Base-by-base conservation (phyloP, 805 yeast genomes). In the Tetrapisispora fleetii region DNA sequence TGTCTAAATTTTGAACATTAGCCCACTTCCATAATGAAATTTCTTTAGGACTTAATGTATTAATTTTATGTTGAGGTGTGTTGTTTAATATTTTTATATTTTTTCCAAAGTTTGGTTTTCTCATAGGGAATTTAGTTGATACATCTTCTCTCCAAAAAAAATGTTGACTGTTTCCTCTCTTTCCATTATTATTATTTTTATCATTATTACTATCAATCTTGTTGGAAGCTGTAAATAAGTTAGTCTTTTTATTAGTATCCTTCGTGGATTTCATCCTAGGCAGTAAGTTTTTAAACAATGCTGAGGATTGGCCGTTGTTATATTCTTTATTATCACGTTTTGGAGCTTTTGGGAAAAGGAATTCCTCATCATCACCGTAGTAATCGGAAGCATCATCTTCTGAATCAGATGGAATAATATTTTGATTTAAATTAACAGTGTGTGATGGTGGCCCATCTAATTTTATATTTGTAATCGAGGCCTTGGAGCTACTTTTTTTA, bases 11-110 rank as follows among this genome's bases (percentile, higher is more conserved):
- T 55, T 85, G 87, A 22, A 93, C 87, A 59, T 93, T 93, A 1
- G 98, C 95, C 98, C 99, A 93, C 51, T 87, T 76, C 88, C 97
- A 93, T 17, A 85, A 70, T 0, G 98, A 95, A 44, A 88, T 70
- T 60, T 90, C 96, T 50, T 72, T 71, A 1, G 85, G 78, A 45
- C 80, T 77, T 27, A 80, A 59, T 1, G 74, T 69, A 8, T 76
- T 75, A 8, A 74, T 46, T 43, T 54, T 54, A 45, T 54, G 54
- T 10, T 48, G 46, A 2, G 66, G 61, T 8, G 63, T 60, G 24
- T 52, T 58, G 19, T 58, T 61, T 24, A 64, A 47, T 14, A 58
- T 52, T 3, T 60, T 46, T 14, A 59, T 53, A 49, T 62, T 58
- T 41, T 53, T 53, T 13, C 60, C 40, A 10, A 60, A 48, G 43